Percentiles rank a stretch among this genome's conserved stretches.
phyloP scores from a whole-genome alignment of 306 rosid species.

The Prunus davidiana region DNA sequence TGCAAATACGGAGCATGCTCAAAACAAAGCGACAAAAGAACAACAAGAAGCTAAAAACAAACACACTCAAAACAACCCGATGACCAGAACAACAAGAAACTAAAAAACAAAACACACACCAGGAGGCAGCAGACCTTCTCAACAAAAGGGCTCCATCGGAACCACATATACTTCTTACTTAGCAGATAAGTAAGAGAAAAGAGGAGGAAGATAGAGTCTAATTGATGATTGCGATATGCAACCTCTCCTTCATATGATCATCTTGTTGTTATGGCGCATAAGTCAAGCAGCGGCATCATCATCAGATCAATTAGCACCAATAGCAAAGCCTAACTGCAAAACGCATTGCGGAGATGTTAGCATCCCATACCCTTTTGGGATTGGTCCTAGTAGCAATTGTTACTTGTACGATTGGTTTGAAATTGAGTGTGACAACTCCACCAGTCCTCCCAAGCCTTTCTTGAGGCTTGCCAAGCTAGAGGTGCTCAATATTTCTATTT shows the following conservation, averaged over 20 bases:
- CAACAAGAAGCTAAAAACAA: too few species aligned
- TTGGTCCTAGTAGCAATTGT: not conserved
- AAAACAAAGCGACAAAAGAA: too few species aligned
- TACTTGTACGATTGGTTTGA: not conserved
- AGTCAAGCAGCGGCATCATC: not conserved
- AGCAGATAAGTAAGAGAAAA: too few species aligned
- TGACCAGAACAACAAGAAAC: too few species aligned
- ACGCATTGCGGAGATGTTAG: not conserved
- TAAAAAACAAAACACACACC: too few species aligned
- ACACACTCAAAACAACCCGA: too few species aligned
- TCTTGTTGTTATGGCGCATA: not conserved
- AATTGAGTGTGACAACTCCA: not conserved
- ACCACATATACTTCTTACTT: too few species aligned
- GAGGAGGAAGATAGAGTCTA: too few species aligned
- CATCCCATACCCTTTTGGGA: slow-evolving; percentile 23
- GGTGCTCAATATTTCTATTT: slow-evolving; percentile 4
- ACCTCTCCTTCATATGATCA: not conserved
- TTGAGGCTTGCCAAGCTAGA: not conserved
- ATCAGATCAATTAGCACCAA: not conserved
- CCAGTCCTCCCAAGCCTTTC: not conserved
- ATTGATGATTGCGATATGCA: slow-evolving; percentile 16
- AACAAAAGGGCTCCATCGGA: too few species aligned
- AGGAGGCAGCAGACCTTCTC: too few species aligned
- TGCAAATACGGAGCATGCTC: too few species aligned
- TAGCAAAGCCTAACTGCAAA: not conserved